A percentile compares a stretch with the other conserved stretches of the same genome.
Conservation (phyloP, 352 stramenopile species). For the Globisporangium solare region DNA sequence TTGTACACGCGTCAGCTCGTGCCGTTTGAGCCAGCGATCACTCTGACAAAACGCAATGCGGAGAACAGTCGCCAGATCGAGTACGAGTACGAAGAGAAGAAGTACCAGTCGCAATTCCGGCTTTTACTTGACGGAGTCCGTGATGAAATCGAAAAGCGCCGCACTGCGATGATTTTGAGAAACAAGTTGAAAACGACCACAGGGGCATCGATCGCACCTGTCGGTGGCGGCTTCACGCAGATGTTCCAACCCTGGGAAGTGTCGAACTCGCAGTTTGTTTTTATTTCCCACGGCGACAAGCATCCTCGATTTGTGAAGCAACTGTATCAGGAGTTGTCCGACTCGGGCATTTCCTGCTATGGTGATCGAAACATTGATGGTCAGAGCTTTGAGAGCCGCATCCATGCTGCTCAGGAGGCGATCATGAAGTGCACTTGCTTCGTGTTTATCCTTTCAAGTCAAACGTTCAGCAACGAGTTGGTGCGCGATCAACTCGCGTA, state of each 20-base stretch:
- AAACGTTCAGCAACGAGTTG: slow-evolving; percentile 68
- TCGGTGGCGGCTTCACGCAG: slow-evolving; percentile 37
- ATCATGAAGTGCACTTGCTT: slow-evolving; percentile 78
- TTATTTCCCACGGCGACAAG: slow-evolving; percentile 75
- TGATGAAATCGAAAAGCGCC: slow-evolving; percentile 80
- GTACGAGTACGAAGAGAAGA: slow-evolving; percentile 72
- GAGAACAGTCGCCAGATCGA: slow-evolving; percentile 64
- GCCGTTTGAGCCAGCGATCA: slow-evolving; percentile 71
- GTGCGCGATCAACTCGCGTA: slow-evolving; percentile 80
- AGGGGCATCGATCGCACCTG: slow-evolving; percentile 25
- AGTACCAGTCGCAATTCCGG: slow-evolving; percentile 71
- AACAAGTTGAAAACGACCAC: slow-evolving; percentile 29
- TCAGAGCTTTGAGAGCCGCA: slow-evolving; percentile 65
- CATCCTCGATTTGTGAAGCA: slow-evolving; percentile 66
- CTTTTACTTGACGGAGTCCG: slow-evolving; percentile 74
- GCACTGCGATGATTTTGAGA: slow-evolving; percentile 33
- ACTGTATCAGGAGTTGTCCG: slow-evolving; percentile 52
- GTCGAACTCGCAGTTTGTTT: slow-evolving; percentile 52
- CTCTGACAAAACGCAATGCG: slow-evolving; percentile 36
- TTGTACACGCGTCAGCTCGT: slow-evolving; percentile 81
- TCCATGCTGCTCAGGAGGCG: slow-evolving; percentile 71
- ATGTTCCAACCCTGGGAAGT: slow-evolving; percentile 64
- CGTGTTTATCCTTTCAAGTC: slow-evolving; percentile 68
- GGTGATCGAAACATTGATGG: slow-evolving; percentile 57
- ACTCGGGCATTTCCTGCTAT: slow-evolving; percentile 54